Percentiles rank a stretch among this genome's conserved stretches.
These are phyloP conservation scores for Rhodotorula sp. DNA, from an alignment of 1,284 basidiomycete species.

Conservation along the genomic window DNA sequence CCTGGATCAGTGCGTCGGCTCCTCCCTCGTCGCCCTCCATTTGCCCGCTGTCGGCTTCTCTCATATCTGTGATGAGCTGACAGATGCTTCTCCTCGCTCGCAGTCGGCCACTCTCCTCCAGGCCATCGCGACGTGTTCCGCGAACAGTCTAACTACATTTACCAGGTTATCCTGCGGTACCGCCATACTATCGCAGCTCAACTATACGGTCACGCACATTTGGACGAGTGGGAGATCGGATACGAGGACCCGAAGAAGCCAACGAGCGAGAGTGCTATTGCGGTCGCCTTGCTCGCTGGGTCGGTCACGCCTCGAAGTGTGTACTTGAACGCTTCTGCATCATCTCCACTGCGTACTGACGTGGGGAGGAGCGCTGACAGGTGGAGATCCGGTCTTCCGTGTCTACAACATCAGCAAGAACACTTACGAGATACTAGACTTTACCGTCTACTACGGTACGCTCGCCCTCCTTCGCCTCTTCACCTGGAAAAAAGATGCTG, in stretches of 20 bases:
- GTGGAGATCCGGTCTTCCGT: slow-evolving; percentile 57
- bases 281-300: slow-evolving; percentile 48
- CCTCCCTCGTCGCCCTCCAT: not conserved
- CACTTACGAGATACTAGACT: slow-evolving; percentile 59
- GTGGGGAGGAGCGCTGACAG: slow-evolving; percentile 57
- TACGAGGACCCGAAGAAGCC: not conserved
- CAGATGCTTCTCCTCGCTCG: not conserved
- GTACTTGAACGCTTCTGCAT: slow-evolving; percentile 59
- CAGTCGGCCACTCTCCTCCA: slow-evolving; percentile 46
- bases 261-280: not conserved
- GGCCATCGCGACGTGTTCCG: slow-evolving; percentile 55
- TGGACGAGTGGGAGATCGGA: slow-evolving; percentile 56
- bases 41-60: not conserved
- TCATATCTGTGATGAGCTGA: not conserved
- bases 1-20: slow-evolving; percentile 47
- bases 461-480: not conserved
- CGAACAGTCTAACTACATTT: slow-evolving; percentile 46
- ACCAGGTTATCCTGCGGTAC: slow-evolving; percentile 61
- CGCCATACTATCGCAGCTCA: slow-evolving; percentile 59
- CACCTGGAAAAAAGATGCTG: not conserved
- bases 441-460: slow-evolving; percentile 49
- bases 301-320: no score
- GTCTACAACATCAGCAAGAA: slow-evolving; percentile 59
- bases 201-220: slow-evolving; percentile 54
- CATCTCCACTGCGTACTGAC: no score